Base-by-base conservation (phyloP, 768 basidiomycete species). In the Lentinula guzmanii region DNA sequence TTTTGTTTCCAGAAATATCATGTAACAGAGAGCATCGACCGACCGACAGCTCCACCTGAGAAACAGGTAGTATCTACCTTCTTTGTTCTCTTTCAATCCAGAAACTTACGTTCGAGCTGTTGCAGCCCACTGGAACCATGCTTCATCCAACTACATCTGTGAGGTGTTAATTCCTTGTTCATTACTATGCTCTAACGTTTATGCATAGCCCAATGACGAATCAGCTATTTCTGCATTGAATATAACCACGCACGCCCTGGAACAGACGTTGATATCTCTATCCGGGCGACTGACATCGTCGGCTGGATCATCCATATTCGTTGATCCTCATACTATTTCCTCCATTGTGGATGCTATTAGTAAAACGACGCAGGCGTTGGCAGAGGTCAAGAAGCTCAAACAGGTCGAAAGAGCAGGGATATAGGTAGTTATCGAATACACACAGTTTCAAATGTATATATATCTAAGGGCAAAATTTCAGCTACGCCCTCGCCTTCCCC, bases 281-380 rank as follows among this genome's bases (percentile, higher is more conserved):
- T 82, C 87, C 3, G 68, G 77, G 33, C 80, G 81, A 68, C 70
- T 91, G 53, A 70, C 73, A 33, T 64, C 72, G 11, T 70, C 84
- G n/a, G 76, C 83, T 5, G 68, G 72, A n/a, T 70, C 70, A 35
- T 66, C 72, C 8, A 64, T 64, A 42, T 60, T 76, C 18, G 46
- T 77, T 57, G 86, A 90, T 67, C 75, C 79, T 35, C 55, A 67
- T 24, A 74, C 79, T 4, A 81, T 92, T 53, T 81, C 78, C 43
- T 71, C 74, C 51, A 82, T 82, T 15, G 87, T 89, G n/a, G 88
- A 90, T 64, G 82, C 87, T 1, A 86, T 92, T 34, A 71, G 74
- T 46, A 89, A 89, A 68, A 83, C 88, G 7, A 77, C 82, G 1
- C 79, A 82, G 61, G 88, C 89, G 5, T 73, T 91, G 63, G 72